Conservation (phyloP, 805 yeast species). For the Lachancea thermotolerans region DNA sequence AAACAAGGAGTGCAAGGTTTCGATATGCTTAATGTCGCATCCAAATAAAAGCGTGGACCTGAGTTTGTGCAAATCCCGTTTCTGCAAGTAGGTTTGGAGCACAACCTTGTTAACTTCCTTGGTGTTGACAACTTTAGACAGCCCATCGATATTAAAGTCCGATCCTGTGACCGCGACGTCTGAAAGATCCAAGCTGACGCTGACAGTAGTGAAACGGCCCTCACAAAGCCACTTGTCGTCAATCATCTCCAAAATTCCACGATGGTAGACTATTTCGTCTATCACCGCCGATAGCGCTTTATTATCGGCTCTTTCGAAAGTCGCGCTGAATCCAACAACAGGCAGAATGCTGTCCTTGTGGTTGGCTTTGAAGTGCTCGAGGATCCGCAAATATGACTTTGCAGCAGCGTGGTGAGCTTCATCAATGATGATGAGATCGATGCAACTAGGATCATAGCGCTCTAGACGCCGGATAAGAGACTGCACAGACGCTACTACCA, state of each 20-base stretch:
- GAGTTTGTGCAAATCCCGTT: slow-evolving; percentile 32
- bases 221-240: slow-evolving; percentile 62
- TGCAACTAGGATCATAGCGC: slow-evolving; percentile 46
- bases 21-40: slow-evolving; percentile 64
- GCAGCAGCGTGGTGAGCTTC: slow-evolving; percentile 94
- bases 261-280: slow-evolving; percentile 69
- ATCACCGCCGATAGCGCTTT: slow-evolving; percentile 50
- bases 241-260: slow-evolving; percentile 60
- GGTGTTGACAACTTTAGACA: slow-evolving; percentile 52
- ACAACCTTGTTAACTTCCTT: slow-evolving; percentile 49
- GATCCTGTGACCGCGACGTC: slow-evolving; percentile 24
- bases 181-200: slow-evolving; percentile 40
- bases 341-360: slow-evolving; percentile 38
- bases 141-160: slow-evolving; percentile 48
- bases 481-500: slow-evolving; percentile 72
- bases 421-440: slow-evolving; percentile 69
- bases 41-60: slow-evolving; percentile 73
- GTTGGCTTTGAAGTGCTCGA: slow-evolving; percentile 51
- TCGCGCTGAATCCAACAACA: slow-evolving; percentile 84
- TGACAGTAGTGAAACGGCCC: slow-evolving; percentile 55
- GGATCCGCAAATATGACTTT: slow-evolving; percentile 49
- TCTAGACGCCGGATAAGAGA: slow-evolving; percentile 46
- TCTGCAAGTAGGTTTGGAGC: slow-evolving; percentile 44
- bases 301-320: slow-evolving; percentile 72
- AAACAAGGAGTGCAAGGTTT: slow-evolving; percentile 45